These are phyloP conservation scores for Maudiozyma saulgeensis DNA, from an alignment of 805 yeast genomes.

Conservation along the genomic window DNA sequence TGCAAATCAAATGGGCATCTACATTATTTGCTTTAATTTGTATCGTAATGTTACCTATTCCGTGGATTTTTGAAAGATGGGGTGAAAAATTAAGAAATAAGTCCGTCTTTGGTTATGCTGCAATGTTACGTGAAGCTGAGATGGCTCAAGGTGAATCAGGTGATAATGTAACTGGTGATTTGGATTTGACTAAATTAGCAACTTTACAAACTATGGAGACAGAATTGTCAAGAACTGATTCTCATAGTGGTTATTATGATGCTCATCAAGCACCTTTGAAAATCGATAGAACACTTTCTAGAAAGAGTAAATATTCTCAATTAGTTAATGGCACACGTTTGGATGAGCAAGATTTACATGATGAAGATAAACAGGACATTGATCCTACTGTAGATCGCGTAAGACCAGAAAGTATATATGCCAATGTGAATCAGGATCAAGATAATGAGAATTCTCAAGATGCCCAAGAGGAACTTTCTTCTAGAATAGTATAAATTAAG, in stretches of 20 bases:
- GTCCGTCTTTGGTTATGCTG: constrained; percentile 54
- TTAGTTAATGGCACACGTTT: not conserved
- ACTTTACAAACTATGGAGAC: constrained; percentile 9
- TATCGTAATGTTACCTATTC: constrained; percentile 63
- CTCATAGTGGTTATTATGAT: constrained; percentile 1
- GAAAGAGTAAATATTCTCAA: not conserved
- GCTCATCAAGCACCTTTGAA: not conserved
- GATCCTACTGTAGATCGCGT: not conserved
- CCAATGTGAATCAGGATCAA: not conserved
- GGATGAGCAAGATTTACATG: not conserved
- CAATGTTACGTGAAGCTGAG: constrained; percentile 34
- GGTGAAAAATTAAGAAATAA: constrained; percentile 48
- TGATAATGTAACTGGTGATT: not conserved
- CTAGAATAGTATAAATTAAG: not conserved
- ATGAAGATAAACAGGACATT: not conserved
- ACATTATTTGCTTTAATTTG: constrained; percentile 56
- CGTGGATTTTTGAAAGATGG: constrained; percentile 54
- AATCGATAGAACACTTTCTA: not conserved
- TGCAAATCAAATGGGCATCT: constrained; percentile 70
- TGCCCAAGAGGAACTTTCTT: not conserved
- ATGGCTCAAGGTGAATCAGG: constrained; percentile 20
- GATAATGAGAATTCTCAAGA: not conserved
- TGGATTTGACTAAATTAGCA: constrained; percentile 5
- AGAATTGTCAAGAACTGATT: constrained; percentile 1
- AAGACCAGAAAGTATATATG: constrained; percentile 1